Evolutionary conservation across 805 yeast genomes (phyloP).

Genomic region (Candida railenensis): DNA sequence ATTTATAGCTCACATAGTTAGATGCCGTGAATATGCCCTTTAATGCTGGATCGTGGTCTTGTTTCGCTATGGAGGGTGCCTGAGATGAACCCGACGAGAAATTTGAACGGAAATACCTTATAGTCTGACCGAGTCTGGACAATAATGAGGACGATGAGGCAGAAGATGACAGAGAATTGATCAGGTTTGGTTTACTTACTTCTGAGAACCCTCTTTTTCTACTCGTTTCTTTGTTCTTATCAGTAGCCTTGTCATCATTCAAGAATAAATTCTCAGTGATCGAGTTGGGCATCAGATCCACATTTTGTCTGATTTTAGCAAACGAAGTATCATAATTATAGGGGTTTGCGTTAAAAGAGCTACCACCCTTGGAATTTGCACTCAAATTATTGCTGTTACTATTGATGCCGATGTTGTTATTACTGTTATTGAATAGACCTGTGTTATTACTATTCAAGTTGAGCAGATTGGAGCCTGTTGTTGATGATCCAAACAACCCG

Average conservation of each 20-base stretch:
- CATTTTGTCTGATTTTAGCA: slow-evolving; percentile 15
- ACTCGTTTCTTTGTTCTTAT: slow-evolving; percentile 9
- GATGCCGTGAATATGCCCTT: slow-evolving; percentile 34
- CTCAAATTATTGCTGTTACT: slow-evolving; percentile 5
- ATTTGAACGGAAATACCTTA: slow-evolving; percentile 25
- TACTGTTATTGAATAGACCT: not conserved
- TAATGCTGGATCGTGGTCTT: slow-evolving; percentile 9
- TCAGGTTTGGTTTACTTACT: slow-evolving; percentile 5
- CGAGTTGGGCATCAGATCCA: slow-evolving; percentile 30
- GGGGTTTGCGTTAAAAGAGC: slow-evolving; percentile 18
- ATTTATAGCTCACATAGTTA: slow-evolving; percentile 16
- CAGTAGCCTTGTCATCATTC: slow-evolving; percentile 1
- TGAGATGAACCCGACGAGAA: slow-evolving; percentile 8
- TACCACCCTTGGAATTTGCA: not conserved
- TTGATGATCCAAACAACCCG: slow-evolving; percentile 8
- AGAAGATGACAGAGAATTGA: not conserved
- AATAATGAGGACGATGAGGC: slow-evolving; percentile 13
- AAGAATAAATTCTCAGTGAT: slow-evolving; percentile 28
- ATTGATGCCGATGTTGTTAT: not conserved
- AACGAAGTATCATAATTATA: slow-evolving; percentile 28
- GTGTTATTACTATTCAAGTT: not conserved
- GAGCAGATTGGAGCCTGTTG: slow-evolving; percentile 2
- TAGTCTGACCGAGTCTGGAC: slow-evolving; percentile 32
- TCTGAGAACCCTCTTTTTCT: slow-evolving; percentile 18
- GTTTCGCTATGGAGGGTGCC: not conserved